A percentile compares a stretch with the other conserved stretches of the same genome.
These are phyloP conservation scores for Sphaerobolus stellatus DNA, from an alignment of 1,284 basidiomycete species.

Conservation along the genomic window DNA sequence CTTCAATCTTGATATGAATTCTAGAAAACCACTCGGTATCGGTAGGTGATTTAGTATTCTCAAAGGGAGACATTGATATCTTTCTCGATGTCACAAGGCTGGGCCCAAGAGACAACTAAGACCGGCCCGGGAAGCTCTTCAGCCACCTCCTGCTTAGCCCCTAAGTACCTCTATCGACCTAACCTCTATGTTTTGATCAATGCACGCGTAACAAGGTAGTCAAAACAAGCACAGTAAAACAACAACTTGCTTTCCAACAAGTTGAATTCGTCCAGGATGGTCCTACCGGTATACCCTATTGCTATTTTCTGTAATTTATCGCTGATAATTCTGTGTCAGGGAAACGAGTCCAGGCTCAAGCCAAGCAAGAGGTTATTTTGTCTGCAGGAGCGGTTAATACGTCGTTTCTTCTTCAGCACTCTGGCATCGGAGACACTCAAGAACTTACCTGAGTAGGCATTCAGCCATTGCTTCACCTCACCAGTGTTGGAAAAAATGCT, in stretches of 20 bases:
- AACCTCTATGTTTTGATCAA: neutral
- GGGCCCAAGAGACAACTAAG: constrained; percentile 33
- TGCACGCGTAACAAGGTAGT: neutral
- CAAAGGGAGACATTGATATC: neutral
- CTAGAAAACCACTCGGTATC: constrained; percentile 32
- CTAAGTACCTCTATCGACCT: neutral
- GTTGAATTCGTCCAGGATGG: neutral
- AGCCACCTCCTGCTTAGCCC: neutral
- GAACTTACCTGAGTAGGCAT: constrained; percentile 3
- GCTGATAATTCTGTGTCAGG: no score
- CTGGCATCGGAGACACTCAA: constrained; percentile 5
- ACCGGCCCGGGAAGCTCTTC: neutral
- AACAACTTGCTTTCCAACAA: neutral
- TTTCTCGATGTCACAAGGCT: constrained; percentile 18
- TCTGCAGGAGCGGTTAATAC: constrained; percentile 1
- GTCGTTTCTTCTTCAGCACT: constrained; percentile 2
- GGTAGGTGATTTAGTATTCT: constrained; percentile 23
- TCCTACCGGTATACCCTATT: no score
- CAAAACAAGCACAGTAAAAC: neutral
- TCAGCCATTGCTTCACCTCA: constrained; percentile 4
- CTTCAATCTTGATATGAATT: constrained; percentile 36
- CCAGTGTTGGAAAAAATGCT: neutral
- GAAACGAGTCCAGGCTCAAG: constrained; percentile 10
- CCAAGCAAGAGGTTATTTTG: constrained; percentile 13
- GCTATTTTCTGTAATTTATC: no score